These are phyloP conservation scores for Endocalyx cinctus DNA, from an alignment of 2,329 filamentous ascomycete species.

Conservation along the genomic window DNA sequence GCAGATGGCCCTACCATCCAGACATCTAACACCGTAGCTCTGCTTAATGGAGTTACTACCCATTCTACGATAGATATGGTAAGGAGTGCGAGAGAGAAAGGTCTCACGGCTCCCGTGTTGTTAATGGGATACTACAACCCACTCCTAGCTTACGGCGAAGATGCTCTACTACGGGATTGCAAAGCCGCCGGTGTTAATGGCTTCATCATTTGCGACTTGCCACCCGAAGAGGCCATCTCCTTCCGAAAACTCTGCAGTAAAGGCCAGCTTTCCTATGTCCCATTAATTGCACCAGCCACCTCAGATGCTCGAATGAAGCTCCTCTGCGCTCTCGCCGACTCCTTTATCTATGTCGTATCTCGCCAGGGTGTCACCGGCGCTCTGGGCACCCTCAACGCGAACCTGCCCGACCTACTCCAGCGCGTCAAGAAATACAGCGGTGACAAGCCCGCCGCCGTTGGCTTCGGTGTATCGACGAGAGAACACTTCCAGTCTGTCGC, in stretches of 20 bases:
- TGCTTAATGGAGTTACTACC: slow-evolving; percentile 85
- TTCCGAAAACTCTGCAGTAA: slow-evolving; percentile 82
- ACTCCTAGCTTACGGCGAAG: slow-evolving; percentile 88
- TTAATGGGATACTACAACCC: slow-evolving; percentile 99
- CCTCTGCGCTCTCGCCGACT: slow-evolving; percentile 93
- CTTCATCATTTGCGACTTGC: slow-evolving; percentile 94
- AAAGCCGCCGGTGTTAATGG: slow-evolving; percentile 84
- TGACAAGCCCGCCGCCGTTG: slow-evolving; percentile 84
- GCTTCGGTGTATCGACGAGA: slow-evolving; percentile 91
- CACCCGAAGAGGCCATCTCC: slow-evolving; percentile 89
- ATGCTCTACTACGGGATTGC: slow-evolving; percentile 79
- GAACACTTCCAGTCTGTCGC: slow-evolving; percentile 89
- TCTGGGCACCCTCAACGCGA: slow-evolving; percentile 73
- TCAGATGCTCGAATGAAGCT: slow-evolving; percentile 92
- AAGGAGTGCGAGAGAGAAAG: slow-evolving; percentile 69
- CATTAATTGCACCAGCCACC: slow-evolving; percentile 91
- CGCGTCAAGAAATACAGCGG: slow-evolving; percentile 91
- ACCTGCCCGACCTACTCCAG: slow-evolving; percentile 74
- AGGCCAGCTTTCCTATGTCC: slow-evolving; percentile 86
- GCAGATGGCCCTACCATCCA: slow-evolving; percentile 97
- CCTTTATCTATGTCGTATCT: slow-evolving; percentile 98
- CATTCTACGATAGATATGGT: slow-evolving; percentile 77
- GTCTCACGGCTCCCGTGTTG: slow-evolving; percentile 76
- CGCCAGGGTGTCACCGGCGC: slow-evolving; percentile 96
- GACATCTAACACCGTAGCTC: slow-evolving; percentile 85